Percentiles rank a stretch among this genome's conserved stretches.
These are phyloP conservation scores for Amanita inopinata DNA, from an alignment of 768 basidiomycete genomes.

Conservation along the genomic window DNA sequence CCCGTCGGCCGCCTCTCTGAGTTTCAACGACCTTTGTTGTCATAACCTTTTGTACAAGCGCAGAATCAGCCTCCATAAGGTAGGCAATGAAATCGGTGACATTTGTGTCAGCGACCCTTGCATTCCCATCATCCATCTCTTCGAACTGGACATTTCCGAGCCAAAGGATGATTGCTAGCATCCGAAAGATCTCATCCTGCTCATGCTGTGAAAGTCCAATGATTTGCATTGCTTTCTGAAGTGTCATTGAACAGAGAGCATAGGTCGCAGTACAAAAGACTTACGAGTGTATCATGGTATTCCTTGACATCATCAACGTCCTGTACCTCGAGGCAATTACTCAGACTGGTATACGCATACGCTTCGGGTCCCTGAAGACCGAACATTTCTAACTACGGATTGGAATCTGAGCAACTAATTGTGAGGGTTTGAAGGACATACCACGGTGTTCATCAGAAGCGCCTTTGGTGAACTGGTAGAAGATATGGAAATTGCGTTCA, in stretches of 20 bases:
- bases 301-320: conserved; percentile 88
- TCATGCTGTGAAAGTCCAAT: conserved; percentile 83
- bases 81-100: conserved; percentile 96
- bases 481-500: conserved; percentile 97
- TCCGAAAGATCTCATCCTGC: conserved; percentile 87
- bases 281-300: conserved; percentile 79
- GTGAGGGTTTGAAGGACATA: too few species aligned
- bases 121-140: conserved; percentile 87
- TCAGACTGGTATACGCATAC: conserved; percentile 87
- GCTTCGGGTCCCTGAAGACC: conserved; percentile 94
- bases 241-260: conserved; percentile 4
- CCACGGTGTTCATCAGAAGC: conserved; percentile 86
- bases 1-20: conserved; percentile 81
- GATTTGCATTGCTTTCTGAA: conserved; percentile 83
- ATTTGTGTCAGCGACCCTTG: conserved; percentile 65
- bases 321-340: conserved; percentile 84
- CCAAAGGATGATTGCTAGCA: conserved; percentile 90
- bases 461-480: conserved; percentile 98
- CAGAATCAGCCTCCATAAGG: conserved; percentile 79
- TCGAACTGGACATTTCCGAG: conserved; percentile 90
- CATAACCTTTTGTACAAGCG: conserved; percentile 77
- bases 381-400: conserved; percentile 59
- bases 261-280: conserved; percentile 16
- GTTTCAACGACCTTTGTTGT: conserved; percentile 87
- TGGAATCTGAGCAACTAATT: conserved; percentile 9